A percentile compares a stretch with the other conserved stretches of the same genome.
These are phyloP conservation scores for Stagonosporopsis rhizophila DNA, from an alignment of 2,329 filamentous ascomycete species.

Conservation along the genomic window DNA sequence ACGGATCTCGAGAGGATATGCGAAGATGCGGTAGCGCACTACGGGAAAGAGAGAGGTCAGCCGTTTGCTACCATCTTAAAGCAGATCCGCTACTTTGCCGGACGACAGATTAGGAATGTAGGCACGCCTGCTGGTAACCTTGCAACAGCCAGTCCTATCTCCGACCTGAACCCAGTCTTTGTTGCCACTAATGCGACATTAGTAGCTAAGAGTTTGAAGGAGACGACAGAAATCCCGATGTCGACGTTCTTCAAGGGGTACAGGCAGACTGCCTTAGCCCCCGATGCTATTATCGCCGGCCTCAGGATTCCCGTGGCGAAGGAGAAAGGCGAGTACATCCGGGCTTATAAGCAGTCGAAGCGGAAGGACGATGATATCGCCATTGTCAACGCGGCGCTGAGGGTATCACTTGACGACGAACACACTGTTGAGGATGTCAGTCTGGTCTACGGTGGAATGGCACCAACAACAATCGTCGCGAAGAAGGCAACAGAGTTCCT, in stretches of 20 bases:
- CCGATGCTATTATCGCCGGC: constrained; percentile 83
- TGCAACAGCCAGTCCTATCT: constrained; percentile 93
- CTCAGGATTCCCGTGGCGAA: constrained; percentile 83
- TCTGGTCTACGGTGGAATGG: constrained; percentile 95
- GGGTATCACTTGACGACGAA: constrained; percentile 72
- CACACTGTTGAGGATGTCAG: constrained; percentile 76
- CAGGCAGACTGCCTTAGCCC: constrained; percentile 78
- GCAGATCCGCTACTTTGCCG: constrained; percentile 93
- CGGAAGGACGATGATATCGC: constrained; percentile 98
- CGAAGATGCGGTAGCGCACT: constrained; percentile 77
- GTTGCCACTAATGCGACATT: constrained; percentile 85
- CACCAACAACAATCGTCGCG: constrained; percentile 86
- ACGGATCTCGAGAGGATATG: constrained; percentile 91
- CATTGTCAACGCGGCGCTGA: constrained; percentile 88
- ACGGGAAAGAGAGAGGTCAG: constrained; percentile 74
- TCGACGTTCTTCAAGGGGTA: constrained; percentile 92
- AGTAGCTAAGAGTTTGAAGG: constrained; percentile 76
- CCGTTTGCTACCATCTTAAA: constrained; percentile 92
- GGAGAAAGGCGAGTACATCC: constrained; percentile 80
- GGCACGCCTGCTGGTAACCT: constrained; percentile 95
- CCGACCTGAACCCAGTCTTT: constrained; percentile 92
- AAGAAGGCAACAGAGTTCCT: constrained; percentile 78
- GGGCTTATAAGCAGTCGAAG: constrained; percentile 95
- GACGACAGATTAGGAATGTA: constrained; percentile 95
- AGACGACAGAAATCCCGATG: constrained; percentile 89